phyloP scores from a whole-genome alignment of 2,329 filamentous ascomycete genomes.

The Neofusicoccum umdonicola region DNA sequence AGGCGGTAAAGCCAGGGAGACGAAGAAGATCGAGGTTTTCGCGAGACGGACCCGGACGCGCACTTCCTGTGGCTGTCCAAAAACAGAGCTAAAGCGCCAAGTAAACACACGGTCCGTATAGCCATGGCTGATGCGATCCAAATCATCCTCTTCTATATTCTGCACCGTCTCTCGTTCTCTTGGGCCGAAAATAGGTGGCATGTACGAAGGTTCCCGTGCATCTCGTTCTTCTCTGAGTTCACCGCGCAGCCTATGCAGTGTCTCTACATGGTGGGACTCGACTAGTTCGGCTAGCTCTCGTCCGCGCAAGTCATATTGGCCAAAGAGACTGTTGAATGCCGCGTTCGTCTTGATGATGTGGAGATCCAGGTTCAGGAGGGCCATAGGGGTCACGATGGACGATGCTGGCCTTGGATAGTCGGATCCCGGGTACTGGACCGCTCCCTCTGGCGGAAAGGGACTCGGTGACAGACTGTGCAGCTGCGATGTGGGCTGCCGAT shows the following conservation, averaged over 20 bases:
- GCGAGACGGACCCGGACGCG: slow-evolving; percentile 35
- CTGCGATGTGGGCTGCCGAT: slow-evolving; percentile 20
- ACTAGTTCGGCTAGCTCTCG: slow-evolving; percentile 45
- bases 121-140: slow-evolving; percentile 44
- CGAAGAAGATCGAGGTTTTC: slow-evolving; percentile 36
- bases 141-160: slow-evolving; percentile 40
- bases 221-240: slow-evolving; percentile 48
- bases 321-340: slow-evolving; percentile 44
- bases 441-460: not conserved
- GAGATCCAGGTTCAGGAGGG: slow-evolving; percentile 49
- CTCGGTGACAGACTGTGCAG: slow-evolving; percentile 8
- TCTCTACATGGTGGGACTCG: slow-evolving; percentile 40
- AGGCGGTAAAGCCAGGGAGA: slow-evolving; percentile 29
- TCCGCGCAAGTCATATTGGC: slow-evolving; percentile 37
- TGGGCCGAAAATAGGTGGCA: slow-evolving; percentile 48
- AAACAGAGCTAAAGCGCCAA: slow-evolving; percentile 14
- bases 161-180: slow-evolving; percentile 44
- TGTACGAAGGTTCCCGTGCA: slow-evolving; percentile 48
- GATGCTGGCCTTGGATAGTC: not conserved
- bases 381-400: slow-evolving; percentile 23
- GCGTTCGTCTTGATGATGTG: slow-evolving; percentile 46
- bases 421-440: not conserved
- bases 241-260: slow-evolving; percentile 44
- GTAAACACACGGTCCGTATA: slow-evolving; percentile 36
- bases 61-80: slow-evolving; percentile 21